Evolutionary conservation across 768 basidiomycete species (phyloP), one percentile per base, ranked within the genome.

Genomic region (Omphalotus guepiniiformis): DNA sequence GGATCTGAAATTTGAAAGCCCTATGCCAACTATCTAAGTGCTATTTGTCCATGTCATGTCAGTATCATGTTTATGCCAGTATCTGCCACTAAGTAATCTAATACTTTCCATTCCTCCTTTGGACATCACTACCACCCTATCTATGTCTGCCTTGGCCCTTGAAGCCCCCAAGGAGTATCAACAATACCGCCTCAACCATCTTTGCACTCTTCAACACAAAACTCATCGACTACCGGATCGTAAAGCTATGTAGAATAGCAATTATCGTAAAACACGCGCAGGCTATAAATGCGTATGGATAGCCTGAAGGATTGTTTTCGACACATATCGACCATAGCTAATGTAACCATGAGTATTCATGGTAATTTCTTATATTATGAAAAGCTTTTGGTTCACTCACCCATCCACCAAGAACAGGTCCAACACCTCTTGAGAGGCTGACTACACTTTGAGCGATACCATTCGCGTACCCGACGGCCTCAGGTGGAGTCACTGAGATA

Each of bases 371-470:
- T 23, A 29, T 12, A 36, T 22, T 9, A 48, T 16, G 16, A 35
- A 22, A 57, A 42, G 42, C 22, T 48, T 7, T 28, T 32, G 8
- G 19, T 7, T 15, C 18, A 26, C 81, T 61, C 60, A 91, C 90
- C 61, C 84, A 88, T 36, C 90, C 89, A 40, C 89, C 89, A 11
- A 92, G 70, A 32, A 92, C 78, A 16, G 93, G 92, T 19, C 92
- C 96, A 29, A 91, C 58, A 69, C 93, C 96, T 35, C 96, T 80
- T 4, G 94, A 91, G 19, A 95, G 80, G 53, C 91, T 93, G 52
- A 94, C 94, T 27, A 92, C 87, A 58, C 91, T 93, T 66, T 99
- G 96, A 0, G 93, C 96, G 16, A 95, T 81, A 16, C 95, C 96
- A 60, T 98, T 99, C 6, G 95, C 91, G 50, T 90, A 82, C 8